Evolutionary conservation across 495 filamentous ascomycete genomes (phyloP).

Genomic region (Bombardia bombarda): DNA sequence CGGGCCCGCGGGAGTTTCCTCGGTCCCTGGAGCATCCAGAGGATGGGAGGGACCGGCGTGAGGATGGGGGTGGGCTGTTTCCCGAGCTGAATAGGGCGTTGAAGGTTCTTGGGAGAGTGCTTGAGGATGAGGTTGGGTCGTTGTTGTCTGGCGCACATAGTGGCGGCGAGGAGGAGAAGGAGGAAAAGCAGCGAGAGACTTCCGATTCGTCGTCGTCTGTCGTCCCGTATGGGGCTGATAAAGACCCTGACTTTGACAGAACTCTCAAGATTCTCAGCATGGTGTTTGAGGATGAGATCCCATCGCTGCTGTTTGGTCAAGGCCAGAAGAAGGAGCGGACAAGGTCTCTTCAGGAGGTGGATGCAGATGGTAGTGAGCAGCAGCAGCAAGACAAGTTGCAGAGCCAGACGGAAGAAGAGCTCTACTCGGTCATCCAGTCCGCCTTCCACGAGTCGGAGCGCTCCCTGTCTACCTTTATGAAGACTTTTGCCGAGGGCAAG

Average conservation of each 20-base stretch:
- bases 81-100: neutral
- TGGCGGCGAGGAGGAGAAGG: neutral
- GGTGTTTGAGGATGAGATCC: neutral
- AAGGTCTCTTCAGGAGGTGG: no score
- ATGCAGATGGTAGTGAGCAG: no score
- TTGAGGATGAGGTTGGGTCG: neutral
- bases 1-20: neutral
- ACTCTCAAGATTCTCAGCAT: neutral
- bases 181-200: neutral
- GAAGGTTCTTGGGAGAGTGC: neutral
- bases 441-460: slow-evolving; percentile 15
- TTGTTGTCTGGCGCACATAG: neutral
- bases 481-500: slow-evolving; percentile 4
- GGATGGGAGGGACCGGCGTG: neutral
- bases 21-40: no score
- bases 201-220: no score
- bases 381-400: no score
- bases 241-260: neutral
- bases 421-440: slow-evolving; percentile 7
- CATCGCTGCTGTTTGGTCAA: neutral
- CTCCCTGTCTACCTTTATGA: slow-evolving; percentile 14
- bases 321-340: slow-evolving; percentile 1
- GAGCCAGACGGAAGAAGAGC: slow-evolving; percentile 11
- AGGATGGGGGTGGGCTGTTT: neutral
- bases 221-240: no score